These are phyloP conservation scores for Pythium monospermum DNA, from an alignment of 352 stramenopile genomes.

Conservation along the genomic window DNA sequence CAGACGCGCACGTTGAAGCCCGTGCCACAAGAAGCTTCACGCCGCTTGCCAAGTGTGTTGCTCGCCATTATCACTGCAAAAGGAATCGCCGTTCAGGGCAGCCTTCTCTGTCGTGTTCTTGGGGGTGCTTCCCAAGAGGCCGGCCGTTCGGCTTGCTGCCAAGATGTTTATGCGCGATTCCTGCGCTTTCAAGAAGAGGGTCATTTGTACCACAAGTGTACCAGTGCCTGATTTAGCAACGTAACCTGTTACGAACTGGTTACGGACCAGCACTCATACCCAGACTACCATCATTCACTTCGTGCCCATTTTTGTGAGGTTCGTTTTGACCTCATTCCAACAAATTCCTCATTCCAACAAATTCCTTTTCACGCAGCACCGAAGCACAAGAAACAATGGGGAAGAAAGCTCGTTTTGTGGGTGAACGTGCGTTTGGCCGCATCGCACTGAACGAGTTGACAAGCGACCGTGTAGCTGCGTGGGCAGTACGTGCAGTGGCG, in stretches of 20 bases:
- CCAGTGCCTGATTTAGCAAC: too few species aligned
- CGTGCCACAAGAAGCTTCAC: constrained; percentile 57
- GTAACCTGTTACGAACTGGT: too few species aligned
- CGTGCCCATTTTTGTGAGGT: too few species aligned
- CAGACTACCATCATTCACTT: too few species aligned
- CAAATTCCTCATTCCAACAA: not conserved
- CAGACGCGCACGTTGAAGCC: constrained; percentile 81
- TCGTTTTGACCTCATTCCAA: too few species aligned
- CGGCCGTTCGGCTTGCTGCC: too few species aligned
- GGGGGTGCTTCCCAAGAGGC: too few species aligned
- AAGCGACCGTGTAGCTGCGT: constrained; percentile 34
- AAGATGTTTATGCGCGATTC: too few species aligned
- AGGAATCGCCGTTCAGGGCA: not conserved
- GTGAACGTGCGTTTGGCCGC: constrained; percentile 49
- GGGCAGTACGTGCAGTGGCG: constrained; percentile 57
- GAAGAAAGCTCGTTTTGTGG: constrained; percentile 15
- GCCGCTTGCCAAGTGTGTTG: constrained; percentile 27
- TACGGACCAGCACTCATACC: too few species aligned
- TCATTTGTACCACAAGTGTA: too few species aligned
- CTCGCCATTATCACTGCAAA: constrained; percentile 23
- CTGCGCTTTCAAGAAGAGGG: too few species aligned
- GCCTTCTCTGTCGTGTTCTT: too few species aligned
- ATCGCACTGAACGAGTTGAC: constrained; percentile 61
- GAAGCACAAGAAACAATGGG: not conserved
- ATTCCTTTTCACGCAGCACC: not conserved